Conservation (phyloP, 1,139 yeast species). For the Pichia sp. region DNA sequence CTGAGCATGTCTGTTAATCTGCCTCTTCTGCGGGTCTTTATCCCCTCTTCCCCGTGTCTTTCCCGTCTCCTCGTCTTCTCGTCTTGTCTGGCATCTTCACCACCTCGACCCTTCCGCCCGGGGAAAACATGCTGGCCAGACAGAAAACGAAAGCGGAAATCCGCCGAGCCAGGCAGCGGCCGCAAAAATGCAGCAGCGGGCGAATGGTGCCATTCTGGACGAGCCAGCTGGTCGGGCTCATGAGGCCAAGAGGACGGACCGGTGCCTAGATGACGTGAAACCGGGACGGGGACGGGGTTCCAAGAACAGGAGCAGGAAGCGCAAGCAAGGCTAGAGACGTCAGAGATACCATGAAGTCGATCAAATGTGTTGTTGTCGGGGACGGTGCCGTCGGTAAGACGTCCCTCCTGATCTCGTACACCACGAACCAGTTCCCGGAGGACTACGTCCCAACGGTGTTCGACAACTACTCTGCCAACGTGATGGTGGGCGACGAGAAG, state of each 20-base stretch:
- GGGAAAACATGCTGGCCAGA: too few relatives aligned
- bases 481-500: conserved; percentile 76
- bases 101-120: too few relatives aligned
- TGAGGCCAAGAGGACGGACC: too few relatives aligned
- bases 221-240: background rate
- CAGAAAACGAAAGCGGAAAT: background rate
- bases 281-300: background rate
- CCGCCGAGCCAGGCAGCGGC: background rate
- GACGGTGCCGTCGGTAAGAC: conserved; percentile 98
- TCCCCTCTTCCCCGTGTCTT: background rate
- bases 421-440: conserved; percentile 90
- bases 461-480: conserved; percentile 85
- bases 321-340: too few relatives aligned
- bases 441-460: conserved; percentile 89
- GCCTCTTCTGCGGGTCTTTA: background rate
- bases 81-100: background rate
- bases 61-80: background rate
- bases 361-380: conserved; percentile 93
- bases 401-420: conserved; percentile 80
- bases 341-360: conserved; percentile 57
- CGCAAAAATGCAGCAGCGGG: background rate
- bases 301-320: too few relatives aligned
- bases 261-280: background rate
- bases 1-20: background rate
- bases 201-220: background rate